Evolutionary conservation across 179 eudicot species (phyloP).

Genomic region (Nepenthes alata): DNA sequence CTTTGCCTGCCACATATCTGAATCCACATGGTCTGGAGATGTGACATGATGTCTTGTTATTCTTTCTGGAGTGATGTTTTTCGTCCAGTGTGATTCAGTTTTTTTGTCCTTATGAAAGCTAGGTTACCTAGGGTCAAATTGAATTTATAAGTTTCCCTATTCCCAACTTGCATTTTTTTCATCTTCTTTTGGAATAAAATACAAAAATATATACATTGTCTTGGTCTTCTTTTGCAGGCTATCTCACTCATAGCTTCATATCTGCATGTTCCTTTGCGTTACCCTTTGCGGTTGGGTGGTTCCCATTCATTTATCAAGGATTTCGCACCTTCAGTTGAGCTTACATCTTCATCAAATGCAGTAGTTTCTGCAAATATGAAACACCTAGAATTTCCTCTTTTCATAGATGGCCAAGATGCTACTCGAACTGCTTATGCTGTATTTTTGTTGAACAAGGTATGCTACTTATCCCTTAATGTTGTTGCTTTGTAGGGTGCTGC

Average conservation of each 20-base stretch:
- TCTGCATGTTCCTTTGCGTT: conserved; percentile 75
- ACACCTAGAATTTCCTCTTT: conserved; percentile 78
- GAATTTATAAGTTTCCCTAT: not conserved
- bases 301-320: conserved; percentile 80
- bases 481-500: not conserved
- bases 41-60: no score
- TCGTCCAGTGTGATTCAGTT: no score
- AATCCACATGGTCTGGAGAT: no score
- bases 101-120: no score
- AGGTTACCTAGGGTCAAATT: no score
- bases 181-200: not conserved
- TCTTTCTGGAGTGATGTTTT: no score
- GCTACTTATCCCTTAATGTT: conserved; percentile 1
- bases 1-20: not conserved
- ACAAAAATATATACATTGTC: conserved; percentile 2
- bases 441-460: conserved; percentile 92
- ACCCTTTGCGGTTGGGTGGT: conserved; percentile 78
- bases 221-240: conserved; percentile 40
- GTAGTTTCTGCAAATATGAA: conserved; percentile 30
- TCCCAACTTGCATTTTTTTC: not conserved
- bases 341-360: conserved; percentile 29
- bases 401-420: conserved; percentile 86
- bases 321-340: conserved; percentile 53
- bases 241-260: conserved; percentile 67
- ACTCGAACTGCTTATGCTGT: conserved; percentile 95